Conservation (phyloP, 2,329 filamentous ascomycete genomes). For the Lachnellula arida region DNA sequence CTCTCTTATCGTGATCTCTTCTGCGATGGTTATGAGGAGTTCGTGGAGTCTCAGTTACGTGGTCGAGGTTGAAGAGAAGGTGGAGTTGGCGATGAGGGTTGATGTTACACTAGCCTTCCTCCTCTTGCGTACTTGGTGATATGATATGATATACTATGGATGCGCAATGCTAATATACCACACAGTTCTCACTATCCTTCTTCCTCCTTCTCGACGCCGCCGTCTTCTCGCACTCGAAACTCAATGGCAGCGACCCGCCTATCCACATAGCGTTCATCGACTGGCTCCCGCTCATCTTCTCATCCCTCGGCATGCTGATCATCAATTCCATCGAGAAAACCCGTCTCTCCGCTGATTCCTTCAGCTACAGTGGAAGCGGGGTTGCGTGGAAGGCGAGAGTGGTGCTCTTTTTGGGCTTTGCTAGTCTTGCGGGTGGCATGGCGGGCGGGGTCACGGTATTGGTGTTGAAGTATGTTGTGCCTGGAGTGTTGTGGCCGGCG, state of each 20-base stretch:
- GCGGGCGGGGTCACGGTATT: conserved; percentile 65
- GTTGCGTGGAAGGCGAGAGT: conserved; percentile 67
- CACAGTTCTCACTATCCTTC: conserved; percentile 62
- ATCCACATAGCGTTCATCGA: conserved; percentile 63
- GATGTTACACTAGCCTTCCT: too few species aligned
- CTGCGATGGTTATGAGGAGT: neutral
- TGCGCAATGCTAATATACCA: neutral
- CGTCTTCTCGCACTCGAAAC: conserved; percentile 58
- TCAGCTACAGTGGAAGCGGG: conserved; percentile 56
- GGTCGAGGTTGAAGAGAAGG: neutral
- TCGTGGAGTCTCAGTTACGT: neutral
- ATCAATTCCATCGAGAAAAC: conserved; percentile 68
- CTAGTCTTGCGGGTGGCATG: conserved; percentile 61
- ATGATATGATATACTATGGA: too few species aligned
- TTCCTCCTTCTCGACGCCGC: conserved; percentile 64
- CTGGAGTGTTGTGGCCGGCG: conserved; percentile 53
- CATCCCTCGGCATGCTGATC: conserved; percentile 63
- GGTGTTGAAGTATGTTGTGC: conserved; percentile 60
- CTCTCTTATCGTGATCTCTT: neutral
- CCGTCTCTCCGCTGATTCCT: conserved; percentile 58
- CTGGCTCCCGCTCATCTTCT: conserved; percentile 66
- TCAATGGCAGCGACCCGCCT: conserved; percentile 49
- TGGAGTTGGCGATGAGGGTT: neutral
- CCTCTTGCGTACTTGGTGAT: too few species aligned
- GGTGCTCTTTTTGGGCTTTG: conserved; percentile 63